These are phyloP conservation scores for Zasmidium angulare DNA, from an alignment of 2,329 filamentous ascomycete genomes.

Conservation along the genomic window DNA sequence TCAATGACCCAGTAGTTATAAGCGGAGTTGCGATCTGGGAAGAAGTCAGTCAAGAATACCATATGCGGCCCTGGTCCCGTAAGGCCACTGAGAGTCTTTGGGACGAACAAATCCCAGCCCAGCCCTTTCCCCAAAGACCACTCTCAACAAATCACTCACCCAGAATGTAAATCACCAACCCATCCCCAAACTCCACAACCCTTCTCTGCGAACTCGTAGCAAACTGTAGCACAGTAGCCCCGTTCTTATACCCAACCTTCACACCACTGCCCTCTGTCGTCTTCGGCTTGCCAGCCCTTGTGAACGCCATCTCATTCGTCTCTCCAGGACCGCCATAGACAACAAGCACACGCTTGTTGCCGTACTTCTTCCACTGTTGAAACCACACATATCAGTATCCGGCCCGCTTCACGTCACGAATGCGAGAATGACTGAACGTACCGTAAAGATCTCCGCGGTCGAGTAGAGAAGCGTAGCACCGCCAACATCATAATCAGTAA, in stretches of 20 bases:
- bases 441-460: slow-evolving; percentile 66
- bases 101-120: too few relatives aligned
- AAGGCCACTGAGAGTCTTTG: too few relatives aligned
- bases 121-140: too few relatives aligned
- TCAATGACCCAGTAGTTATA: slow-evolving; percentile 70
- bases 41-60: slow-evolving; percentile 17
- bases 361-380: slow-evolving; percentile 58
- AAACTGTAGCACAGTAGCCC: slow-evolving; percentile 54
- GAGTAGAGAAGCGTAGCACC: slow-evolving; percentile 64
- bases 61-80: too few relatives aligned
- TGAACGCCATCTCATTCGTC: slow-evolving; percentile 61
- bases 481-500: slow-evolving; percentile 65
- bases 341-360: slow-evolving; percentile 59
- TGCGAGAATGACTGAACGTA: too few relatives aligned
- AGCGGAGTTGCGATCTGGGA: slow-evolving; percentile 61
- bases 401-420: too few relatives aligned
- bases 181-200: slow-evolving; percentile 51
- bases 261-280: slow-evolving; percentile 44
- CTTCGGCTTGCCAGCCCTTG: slow-evolving; percentile 34
- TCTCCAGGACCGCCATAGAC: slow-evolving; percentile 65
- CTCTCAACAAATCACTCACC: slow-evolving; percentile 38
- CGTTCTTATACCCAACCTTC: slow-evolving; percentile 40
- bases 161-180: slow-evolving; percentile 58
- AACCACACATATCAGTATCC: too few relatives aligned
- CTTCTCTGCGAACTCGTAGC: slow-evolving; percentile 54